Evolutionary conservation across 2,329 filamentous ascomycete genomes (phyloP).

Genomic region (Calonectria naviculata): DNA sequence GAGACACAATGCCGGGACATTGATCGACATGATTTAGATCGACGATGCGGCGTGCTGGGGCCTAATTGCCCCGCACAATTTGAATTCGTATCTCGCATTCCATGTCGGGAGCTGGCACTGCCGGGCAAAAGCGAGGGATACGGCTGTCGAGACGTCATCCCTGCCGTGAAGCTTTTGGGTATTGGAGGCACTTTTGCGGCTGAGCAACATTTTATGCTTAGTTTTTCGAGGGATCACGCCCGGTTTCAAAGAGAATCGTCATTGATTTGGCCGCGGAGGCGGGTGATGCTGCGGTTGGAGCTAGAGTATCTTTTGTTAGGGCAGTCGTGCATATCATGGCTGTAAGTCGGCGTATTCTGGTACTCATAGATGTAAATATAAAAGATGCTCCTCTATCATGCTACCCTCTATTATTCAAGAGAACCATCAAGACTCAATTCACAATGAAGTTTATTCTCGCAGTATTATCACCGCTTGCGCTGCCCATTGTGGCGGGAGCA

Average conservation of each 20-base stretch:
- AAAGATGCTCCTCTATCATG: not conserved
- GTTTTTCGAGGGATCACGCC: not conserved
- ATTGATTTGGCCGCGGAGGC: not conserved
- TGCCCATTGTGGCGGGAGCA: conserved; percentile 5
- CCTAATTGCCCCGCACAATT: not conserved
- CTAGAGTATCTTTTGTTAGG: not conserved
- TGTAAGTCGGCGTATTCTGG: not conserved
- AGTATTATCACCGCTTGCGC: not conserved
- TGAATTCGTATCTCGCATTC: conserved; percentile 1
- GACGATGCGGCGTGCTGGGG: not conserved
- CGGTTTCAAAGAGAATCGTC: not conserved
- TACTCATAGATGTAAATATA: not conserved
- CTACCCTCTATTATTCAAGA: not conserved
- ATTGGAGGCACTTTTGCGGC: not conserved
- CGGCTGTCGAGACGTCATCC: not conserved
- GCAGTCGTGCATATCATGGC: not conserved
- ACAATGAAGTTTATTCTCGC: conserved; percentile 25
- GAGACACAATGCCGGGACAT: not conserved
- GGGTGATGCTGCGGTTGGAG: not conserved
- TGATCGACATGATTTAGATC: not conserved
- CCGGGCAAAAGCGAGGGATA: not conserved
- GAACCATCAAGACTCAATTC: not conserved
- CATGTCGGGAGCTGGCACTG: not conserved
- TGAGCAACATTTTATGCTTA: not conserved
- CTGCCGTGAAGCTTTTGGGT: not conserved